Conservation (phyloP, 2,329 filamentous ascomycete genomes). For the Phaeosphaeria sp. region DNA sequence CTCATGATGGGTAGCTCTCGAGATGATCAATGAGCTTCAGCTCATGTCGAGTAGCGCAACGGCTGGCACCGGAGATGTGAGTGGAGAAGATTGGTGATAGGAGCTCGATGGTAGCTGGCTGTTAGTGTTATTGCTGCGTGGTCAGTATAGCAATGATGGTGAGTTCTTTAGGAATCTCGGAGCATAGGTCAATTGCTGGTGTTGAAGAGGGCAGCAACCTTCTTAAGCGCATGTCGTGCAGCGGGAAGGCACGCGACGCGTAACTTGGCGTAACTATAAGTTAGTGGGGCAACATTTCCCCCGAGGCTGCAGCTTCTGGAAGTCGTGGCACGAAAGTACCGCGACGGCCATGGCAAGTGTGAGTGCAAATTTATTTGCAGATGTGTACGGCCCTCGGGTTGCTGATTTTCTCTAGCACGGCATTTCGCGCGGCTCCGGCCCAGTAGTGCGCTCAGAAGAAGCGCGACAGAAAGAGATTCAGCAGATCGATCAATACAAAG, state of each 20-base stretch:
- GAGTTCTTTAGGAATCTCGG: slow-evolving; percentile 24
- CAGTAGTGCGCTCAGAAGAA: slow-evolving; percentile 69
- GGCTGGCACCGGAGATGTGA: slow-evolving; percentile 9
- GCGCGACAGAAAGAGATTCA: slow-evolving; percentile 73
- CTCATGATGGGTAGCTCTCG: slow-evolving; percentile 26
- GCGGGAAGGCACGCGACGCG: slow-evolving; percentile 28
- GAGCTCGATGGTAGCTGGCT: slow-evolving; percentile 20
- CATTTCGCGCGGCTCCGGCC: slow-evolving; percentile 67
- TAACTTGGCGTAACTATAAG: slow-evolving; percentile 1
- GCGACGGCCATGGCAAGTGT: slow-evolving; percentile 50
- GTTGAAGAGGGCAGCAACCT: slow-evolving; percentile 15
- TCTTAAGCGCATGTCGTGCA: slow-evolving; percentile 22
- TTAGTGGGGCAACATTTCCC: slow-evolving; percentile 34
- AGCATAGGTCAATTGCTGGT: slow-evolving; percentile 17
- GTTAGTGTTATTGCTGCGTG: slow-evolving; percentile 36
- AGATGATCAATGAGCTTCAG: slow-evolving; percentile 18
- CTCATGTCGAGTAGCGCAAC: slow-evolving; percentile 35
- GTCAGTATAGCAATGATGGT: slow-evolving; percentile 42
- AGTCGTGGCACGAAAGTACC: slow-evolving; percentile 15
- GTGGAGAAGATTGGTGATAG: slow-evolving; percentile 13
- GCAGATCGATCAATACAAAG: slow-evolving; percentile 77
- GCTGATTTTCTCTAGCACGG: slow-evolving; percentile 71
- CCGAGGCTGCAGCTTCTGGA: slow-evolving; percentile 24
- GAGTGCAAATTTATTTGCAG: slow-evolving; percentile 19
- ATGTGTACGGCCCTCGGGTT: background rate